Evolutionary conservation across 495 filamentous ascomycete genomes (phyloP).

Genomic region (Neurospora discreta): DNA sequence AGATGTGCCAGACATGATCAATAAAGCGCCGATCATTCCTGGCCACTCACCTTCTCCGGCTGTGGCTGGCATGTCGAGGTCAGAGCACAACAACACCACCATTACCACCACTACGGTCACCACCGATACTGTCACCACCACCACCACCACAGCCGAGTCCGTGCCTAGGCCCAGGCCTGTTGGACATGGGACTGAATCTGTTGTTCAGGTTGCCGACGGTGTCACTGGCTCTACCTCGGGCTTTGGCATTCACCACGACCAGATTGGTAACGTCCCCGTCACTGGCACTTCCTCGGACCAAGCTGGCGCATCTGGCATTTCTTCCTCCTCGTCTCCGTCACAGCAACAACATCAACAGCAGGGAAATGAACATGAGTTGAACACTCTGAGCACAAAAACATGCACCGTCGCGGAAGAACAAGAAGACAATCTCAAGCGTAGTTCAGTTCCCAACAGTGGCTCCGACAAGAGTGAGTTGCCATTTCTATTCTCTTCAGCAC

Average conservation of each 20-base stretch:
- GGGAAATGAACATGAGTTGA: not conserved
- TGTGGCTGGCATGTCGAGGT: slow-evolving; percentile 1
- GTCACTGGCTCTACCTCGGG: not conserved
- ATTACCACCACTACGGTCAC: not conserved
- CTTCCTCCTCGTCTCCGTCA: not conserved
- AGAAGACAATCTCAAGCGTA: not conserved
- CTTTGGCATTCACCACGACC: not conserved
- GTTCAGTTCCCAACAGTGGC: not conserved
- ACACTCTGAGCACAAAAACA: not conserved
- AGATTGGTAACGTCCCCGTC: not conserved
- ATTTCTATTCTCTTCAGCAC: not conserved
- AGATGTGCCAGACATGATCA: slow-evolving; percentile 6
- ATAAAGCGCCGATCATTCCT: slow-evolving; percentile 10
- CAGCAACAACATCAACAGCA: not conserved
- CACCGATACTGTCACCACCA: not conserved
- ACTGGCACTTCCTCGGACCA: not conserved
- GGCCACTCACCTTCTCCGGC: not conserved
- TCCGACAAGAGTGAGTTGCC: not conserved
- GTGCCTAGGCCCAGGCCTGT: not conserved
- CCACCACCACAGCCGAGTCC: not conserved
- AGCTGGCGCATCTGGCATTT: not conserved
- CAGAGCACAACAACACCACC: not conserved
- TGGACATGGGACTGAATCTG: not conserved
- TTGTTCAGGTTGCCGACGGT: not conserved
- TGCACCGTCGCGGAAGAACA: not conserved